Evolutionary conservation across 140 eudicot species (phyloP).

Genomic region (Anethum foeniculum): DNA sequence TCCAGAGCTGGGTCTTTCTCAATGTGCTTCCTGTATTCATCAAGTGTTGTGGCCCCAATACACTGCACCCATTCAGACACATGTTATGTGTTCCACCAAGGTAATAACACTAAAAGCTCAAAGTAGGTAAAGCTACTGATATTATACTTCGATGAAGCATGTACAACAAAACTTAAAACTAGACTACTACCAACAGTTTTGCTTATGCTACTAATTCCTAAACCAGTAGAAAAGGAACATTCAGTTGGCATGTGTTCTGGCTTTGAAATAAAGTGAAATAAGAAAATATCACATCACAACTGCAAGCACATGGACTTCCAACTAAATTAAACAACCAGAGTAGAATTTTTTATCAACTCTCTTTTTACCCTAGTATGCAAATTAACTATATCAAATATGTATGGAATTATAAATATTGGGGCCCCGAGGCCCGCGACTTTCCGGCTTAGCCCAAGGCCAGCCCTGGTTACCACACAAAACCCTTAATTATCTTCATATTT

Average conservation of each 20-base stretch:
- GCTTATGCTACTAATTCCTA: not conserved
- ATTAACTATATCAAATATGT: not conserved
- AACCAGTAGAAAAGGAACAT: not conserved
- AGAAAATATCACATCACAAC: no score
- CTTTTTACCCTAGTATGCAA: not conserved
- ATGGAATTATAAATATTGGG: not conserved
- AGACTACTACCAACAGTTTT: not conserved
- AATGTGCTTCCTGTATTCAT: conserved; percentile 92
- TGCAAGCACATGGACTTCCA: not conserved
- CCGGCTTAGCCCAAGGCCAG: not conserved
- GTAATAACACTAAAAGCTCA: not conserved
- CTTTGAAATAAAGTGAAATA: not conserved
- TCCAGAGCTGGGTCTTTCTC: conserved; percentile 95
- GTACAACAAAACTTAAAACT: not conserved
- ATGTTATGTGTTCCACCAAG: not conserved
- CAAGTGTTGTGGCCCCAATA: conserved; percentile 97
- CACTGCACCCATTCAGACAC: conserved; percentile 37
- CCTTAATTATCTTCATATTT: not conserved
- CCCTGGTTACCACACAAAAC: not conserved
- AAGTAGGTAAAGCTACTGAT: not conserved
- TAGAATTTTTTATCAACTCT: no score
- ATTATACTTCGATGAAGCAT: not conserved
- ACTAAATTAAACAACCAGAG: not conserved
- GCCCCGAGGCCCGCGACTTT: no score
- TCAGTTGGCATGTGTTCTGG: not conserved